A percentile compares a stretch with the other conserved stretches of the same genome.
Conservation (phyloP, 1,139 yeast genomes). For the Citeromyces siamensis region DNA sequence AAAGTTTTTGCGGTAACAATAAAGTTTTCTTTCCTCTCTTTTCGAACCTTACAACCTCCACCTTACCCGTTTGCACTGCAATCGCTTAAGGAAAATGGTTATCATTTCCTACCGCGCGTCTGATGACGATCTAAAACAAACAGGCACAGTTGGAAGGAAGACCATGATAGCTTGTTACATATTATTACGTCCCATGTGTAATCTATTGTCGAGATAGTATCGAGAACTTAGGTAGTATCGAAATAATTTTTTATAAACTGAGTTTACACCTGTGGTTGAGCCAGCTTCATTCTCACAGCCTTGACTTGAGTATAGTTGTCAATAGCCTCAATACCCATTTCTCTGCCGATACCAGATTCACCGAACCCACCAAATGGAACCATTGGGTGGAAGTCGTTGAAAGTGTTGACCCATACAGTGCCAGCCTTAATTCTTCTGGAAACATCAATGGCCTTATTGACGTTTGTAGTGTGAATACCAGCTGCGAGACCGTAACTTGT, state of each 20-base stretch:
- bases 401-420: slow-evolving; percentile 74
- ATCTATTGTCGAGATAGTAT: no score
- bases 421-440: slow-evolving; percentile 66
- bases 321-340: slow-evolving; percentile 78
- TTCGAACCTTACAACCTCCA: no score
- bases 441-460: slow-evolving; percentile 49
- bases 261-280: slow-evolving; percentile 5
- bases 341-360: slow-evolving; percentile 86
- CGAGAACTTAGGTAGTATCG: no score
- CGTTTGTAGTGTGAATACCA: slow-evolving; percentile 61
- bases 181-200: no score
- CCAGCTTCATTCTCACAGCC: slow-evolving; percentile 48
- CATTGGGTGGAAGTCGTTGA: slow-evolving; percentile 71
- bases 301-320: slow-evolving; percentile 75
- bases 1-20: no score
- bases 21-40: no score
- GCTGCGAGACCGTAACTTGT: slow-evolving; percentile 79
- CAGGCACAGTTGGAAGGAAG: no score
- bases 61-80: no score
- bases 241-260: not conserved
- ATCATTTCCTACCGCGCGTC: no score
- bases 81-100: no score
- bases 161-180: no score
- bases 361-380: slow-evolving; percentile 80
- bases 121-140: no score